Percentiles rank a stretch among this genome's conserved stretches.
Conservation (phyloP, 2,329 filamentous ascomycete species). For the Epichloe sp. region DNA sequence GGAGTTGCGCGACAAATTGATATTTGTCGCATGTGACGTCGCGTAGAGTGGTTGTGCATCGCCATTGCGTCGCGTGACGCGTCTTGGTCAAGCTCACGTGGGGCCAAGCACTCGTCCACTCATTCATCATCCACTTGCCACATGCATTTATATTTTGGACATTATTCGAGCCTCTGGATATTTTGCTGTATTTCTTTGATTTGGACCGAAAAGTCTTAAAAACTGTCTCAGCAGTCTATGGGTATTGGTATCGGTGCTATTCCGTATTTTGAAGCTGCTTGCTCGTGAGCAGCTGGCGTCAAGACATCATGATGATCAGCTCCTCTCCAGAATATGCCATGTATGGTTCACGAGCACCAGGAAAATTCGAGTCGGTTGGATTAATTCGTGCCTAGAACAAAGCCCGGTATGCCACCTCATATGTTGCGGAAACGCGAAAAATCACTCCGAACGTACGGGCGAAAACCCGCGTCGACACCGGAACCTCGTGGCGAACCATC, state of each 20-base stretch:
- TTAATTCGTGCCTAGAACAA: conserved; percentile 15
- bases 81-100: conserved; percentile 2
- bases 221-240: no score
- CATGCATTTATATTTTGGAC: background rate
- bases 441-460: conserved; percentile 28
- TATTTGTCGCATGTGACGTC: conserved; percentile 6
- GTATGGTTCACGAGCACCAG: conserved; percentile 6
- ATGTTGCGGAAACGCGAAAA: conserved; percentile 18
- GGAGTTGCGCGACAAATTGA: background rate
- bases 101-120: background rate
- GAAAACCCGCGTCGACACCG: conserved; percentile 14
- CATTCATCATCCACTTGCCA: background rate
- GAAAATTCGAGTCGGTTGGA: background rate
- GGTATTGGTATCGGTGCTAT: background rate
- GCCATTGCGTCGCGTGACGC: conserved; percentile 6
- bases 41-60: conserved; percentile 1
- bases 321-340: conserved; percentile 19
- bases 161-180: no score
- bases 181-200: no score
- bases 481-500: conserved; percentile 14
- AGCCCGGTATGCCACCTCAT: conserved; percentile 12
- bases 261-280: background rate
- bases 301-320: conserved; percentile 5
- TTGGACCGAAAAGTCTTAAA: no score
- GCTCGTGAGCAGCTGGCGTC: background rate